Evolutionary conservation across 2,329 filamentous ascomycete genomes (phyloP), one percentile per base, ranked within the genome.

Genomic region (Chaetomiaceae sp.): DNA sequence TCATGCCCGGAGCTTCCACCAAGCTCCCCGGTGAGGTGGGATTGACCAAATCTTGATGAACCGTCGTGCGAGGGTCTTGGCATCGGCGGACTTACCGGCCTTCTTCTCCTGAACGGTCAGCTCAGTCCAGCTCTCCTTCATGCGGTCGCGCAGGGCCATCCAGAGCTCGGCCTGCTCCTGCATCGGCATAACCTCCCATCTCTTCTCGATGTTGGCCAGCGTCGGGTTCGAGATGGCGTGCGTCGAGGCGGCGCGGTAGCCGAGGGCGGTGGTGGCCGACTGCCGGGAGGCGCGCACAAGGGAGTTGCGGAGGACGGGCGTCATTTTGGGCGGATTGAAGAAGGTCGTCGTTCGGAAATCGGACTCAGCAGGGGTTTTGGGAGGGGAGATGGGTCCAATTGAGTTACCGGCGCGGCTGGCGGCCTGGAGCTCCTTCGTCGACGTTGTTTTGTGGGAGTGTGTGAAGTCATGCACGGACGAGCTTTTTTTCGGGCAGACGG

Each of bases 111-210:
- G 87, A 68, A 95, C 64, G 48, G 94, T 96, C 78, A 99, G 79
- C 70, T 97, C 90, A 69, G 86, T 83, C 94, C 94, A 99, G 79
- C 90, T 90, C 66, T 82, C 85, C 88, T 96, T 96, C 94, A 99
- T 99, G 70, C 94, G 87, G 78, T 99, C 94, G 74, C 94, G 85
- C 73, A 99, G 80, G 65, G 87, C 80, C 94, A 99, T 99, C 94
- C 94, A 99, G 66, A 99, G 80, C 71, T 99, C 94, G 64, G 94
- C 94, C 84, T 99, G 94, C 83, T 99, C 94, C 81, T 96, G 90
- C 61, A 94, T 90, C 55, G 92, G 91, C 89, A 97, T 91, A 60
- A 79, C 83, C 80, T 99, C 94, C 94, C 94, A 99, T 79, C 94
- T 83, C 86, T 96, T 96, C 85, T 99, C 94, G 70, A 99, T 97